Base-by-base conservation (phyloP, 2,329 filamentous ascomycete species). In the Coniosporium tulheliwenetii region DNA sequence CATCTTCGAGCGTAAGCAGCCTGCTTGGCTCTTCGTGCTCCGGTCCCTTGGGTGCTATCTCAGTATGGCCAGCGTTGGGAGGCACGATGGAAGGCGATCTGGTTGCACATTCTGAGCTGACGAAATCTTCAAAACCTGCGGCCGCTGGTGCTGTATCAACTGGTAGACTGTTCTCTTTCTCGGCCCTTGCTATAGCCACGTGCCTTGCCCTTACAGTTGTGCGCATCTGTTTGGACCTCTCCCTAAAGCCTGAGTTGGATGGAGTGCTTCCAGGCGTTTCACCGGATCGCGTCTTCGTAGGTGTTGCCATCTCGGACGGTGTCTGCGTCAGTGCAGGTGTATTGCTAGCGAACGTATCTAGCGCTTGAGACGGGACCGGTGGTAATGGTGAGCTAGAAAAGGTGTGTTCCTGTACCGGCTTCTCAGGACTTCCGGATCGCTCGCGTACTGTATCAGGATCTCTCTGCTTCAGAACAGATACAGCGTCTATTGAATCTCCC, bases 21-120 rank as follows among this genome's bases (percentile, higher is more conserved):
- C 10, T 12, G 7, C 15, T n/a, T 15, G 13, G 36, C 36, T 33
- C 32, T 13, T 3, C 5, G 8, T 12, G 32, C 8, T 33, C 32
- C 8, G 32, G 3, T 8, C 4, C 10, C 13, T 55, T 14, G 62
- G 10, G 4, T 8, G 32, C 4, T 13, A 13, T 33, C 32, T 33
- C 13, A 13, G 3, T 33, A 3, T 5, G 32, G 3, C 4, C 7
- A 7, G 7, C 7, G 19, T 26, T 26, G 19, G 19, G 7, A 26
- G 19, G 19, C 19, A 26, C 19, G 19, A 26, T 26, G 3, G 19
- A 26, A 26, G 19, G 19, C 19, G 19, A 26, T 7, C 19, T 26
- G 7, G 19, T 26, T 7, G 19, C 19, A 26, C 4, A 26, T 7
- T 7, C 19, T 7, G 19, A 26, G 19, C 19, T 26, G 19, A 7